These are phyloP conservation scores for Pyricularia sp. DNA, from an alignment of 2,329 filamentous ascomycete species.

Conservation along the genomic window DNA sequence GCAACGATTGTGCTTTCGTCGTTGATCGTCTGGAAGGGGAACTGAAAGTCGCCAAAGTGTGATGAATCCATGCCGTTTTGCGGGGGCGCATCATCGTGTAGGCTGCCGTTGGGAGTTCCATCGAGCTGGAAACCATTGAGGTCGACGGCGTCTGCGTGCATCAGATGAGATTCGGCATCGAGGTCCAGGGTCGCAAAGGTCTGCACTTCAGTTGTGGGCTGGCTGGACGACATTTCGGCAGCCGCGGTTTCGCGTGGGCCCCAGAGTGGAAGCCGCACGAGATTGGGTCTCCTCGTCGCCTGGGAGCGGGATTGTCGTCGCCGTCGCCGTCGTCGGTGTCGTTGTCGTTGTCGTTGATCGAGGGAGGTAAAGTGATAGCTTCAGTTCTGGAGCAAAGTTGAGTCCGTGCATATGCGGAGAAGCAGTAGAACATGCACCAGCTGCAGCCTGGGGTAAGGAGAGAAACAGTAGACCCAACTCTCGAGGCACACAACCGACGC, in stretches of 20 bases:
- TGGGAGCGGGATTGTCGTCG: not conserved
- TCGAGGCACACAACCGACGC: not conserved
- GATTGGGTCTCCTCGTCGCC: not conserved
- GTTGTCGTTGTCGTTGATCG: not conserved
- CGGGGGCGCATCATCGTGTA: constrained; percentile 20
- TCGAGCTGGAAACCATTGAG: constrained; percentile 28
- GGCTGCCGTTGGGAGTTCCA: constrained; percentile 19
- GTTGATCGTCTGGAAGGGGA: constrained; percentile 34
- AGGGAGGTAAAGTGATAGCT: not conserved
- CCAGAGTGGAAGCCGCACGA: not conserved
- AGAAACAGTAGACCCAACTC: not conserved
- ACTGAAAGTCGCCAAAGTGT: constrained; percentile 45
- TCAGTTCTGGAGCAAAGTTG: not conserved
- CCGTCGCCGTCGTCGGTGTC: not conserved
- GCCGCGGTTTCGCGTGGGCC: not conserved
- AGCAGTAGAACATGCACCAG: constrained; percentile 31
- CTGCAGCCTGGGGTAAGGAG: not conserved
- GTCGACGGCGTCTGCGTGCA: constrained; percentile 21
- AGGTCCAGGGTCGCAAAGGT: constrained; percentile 24
- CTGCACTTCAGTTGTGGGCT: constrained; percentile 18
- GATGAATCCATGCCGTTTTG: constrained; percentile 32
- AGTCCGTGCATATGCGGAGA: constrained; percentile 12
- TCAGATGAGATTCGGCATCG: constrained; percentile 20
- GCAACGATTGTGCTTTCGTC: constrained; percentile 32
- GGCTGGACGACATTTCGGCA: constrained; percentile 29